phyloP scores from a whole-genome alignment of 2,329 filamentous ascomycete genomes.

The Sphaerulina musiva region DNA sequence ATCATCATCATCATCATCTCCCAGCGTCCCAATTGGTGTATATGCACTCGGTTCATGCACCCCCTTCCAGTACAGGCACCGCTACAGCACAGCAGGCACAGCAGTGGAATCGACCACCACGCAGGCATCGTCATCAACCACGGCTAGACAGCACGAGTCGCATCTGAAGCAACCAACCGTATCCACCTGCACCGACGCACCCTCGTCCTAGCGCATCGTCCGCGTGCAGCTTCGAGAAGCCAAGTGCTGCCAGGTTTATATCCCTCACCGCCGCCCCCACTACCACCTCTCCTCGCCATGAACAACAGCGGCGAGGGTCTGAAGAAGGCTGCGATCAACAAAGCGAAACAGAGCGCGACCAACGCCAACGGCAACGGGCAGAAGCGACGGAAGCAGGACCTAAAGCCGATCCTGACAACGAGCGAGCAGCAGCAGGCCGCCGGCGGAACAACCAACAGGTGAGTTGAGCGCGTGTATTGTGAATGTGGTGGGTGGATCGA shows the following conservation, averaged over 20 bases:
- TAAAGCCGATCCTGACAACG: conserved; percentile 71
- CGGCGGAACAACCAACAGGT: conserved; percentile 8
- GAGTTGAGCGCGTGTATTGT: conserved; percentile 3
- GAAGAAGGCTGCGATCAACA: conserved; percentile 55
- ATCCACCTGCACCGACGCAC: conserved; percentile 6
- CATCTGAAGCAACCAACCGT: conserved; percentile 13
- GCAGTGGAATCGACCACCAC: neutral
- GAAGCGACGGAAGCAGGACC: conserved; percentile 65
- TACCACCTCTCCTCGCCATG: conserved; percentile 16
- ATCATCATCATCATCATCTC: neutral
- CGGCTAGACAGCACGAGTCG: conserved; percentile 13
- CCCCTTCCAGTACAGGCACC: neutral
- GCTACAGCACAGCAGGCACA: neutral
- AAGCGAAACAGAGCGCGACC: conserved; percentile 59
- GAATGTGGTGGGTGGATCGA: neutral
- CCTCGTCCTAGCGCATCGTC: conserved; percentile 5
- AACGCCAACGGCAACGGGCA: conserved; percentile 44
- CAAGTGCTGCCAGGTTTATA: conserved; percentile 6
- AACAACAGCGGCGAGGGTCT: conserved; percentile 22
- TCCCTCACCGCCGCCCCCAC: conserved; percentile 11
- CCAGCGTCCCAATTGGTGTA: neutral
- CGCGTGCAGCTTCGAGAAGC: conserved; percentile 7
- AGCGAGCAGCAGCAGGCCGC: conserved; percentile 41
- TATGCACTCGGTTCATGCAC: conserved; percentile 3
- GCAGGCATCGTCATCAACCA: conserved; percentile 5